Conservation (phyloP, 441 rosid genomes). For the California macrophylla region DNA sequence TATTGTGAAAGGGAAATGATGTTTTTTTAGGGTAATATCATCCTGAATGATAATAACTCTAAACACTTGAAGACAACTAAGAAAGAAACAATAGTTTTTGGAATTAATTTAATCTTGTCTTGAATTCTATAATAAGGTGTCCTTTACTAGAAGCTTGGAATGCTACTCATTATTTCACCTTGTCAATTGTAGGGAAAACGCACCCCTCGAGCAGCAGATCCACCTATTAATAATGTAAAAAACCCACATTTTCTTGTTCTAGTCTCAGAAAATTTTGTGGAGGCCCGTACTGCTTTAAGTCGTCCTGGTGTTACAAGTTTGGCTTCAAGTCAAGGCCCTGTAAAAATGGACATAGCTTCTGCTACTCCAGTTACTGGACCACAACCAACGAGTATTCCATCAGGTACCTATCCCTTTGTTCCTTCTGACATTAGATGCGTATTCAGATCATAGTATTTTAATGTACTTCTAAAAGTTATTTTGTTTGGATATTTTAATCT, state of each 20-base stretch:
- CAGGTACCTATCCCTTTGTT: constrained; percentile 39
- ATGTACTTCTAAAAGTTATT: neutral
- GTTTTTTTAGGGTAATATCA: neutral
- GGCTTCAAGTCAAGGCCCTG: constrained; percentile 59
- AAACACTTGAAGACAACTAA: neutral
- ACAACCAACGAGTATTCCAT: constrained; percentile 45
- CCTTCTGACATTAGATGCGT: neutral
- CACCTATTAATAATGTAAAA: constrained; percentile 52
- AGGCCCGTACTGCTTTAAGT: constrained; percentile 83
- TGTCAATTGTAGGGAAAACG: constrained; percentile 61
- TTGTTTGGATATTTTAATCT: neutral
- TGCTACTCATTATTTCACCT: constrained; percentile 17
- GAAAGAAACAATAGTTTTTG: neutral
- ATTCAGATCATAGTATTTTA: neutral
- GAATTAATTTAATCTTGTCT: neutral
- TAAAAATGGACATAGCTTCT: constrained; percentile 71
- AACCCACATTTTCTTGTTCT: constrained; percentile 73
- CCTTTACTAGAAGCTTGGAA: neutral
- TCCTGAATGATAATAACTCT: neutral
- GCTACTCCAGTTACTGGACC: constrained; percentile 56
- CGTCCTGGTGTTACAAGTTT: constrained; percentile 54
- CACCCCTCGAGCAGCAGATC: constrained; percentile 54
- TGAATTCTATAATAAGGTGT: neutral
- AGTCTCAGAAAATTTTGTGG: constrained; percentile 80
- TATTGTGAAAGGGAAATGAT: neutral